phyloP scores from a whole-genome alignment of 371 early-diverging fungal species.

The Nematocida displodere region DNA sequence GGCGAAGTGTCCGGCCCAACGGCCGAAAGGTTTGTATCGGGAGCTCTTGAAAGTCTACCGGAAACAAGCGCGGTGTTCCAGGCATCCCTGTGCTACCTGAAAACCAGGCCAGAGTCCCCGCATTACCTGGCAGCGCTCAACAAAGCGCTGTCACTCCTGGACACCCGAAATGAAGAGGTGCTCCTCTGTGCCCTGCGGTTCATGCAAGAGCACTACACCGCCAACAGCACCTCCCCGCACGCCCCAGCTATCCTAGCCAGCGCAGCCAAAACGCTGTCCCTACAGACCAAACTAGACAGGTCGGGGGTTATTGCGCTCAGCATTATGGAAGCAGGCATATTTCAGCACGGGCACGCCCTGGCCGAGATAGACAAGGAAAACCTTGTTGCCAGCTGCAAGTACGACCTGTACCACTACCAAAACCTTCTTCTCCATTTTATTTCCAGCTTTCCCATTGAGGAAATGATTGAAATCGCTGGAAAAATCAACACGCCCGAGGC shows the following conservation, averaged over 20 bases:
- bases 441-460: conserved; percentile 5
- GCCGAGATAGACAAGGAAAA: neutral
- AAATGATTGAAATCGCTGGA: conserved; percentile 28
- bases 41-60: neutral
- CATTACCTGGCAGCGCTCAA: neutral
- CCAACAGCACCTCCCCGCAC: too few relatives aligned
- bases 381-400: conserved; percentile 19
- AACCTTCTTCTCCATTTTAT: conserved; percentile 29
- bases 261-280: neutral
- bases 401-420: conserved; percentile 46
- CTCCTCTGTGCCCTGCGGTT: neutral
- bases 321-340: conserved; percentile 21
- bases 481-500: conserved; percentile 23
- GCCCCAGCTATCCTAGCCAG: neutral
- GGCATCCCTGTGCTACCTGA: neutral
- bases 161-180: neutral
- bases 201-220: conserved; percentile 1
- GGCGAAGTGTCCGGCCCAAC: neutral
- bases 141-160: neutral
- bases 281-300: conserved; percentile 32
- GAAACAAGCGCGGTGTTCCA: neutral
- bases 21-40: neutral
- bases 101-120: neutral
- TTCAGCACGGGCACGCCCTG: neutral
- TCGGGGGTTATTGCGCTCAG: conserved; percentile 12